These are phyloP conservation scores for Heliamphora pulchella DNA, from an alignment of 179 eudicot species.

Conservation along the genomic window DNA sequence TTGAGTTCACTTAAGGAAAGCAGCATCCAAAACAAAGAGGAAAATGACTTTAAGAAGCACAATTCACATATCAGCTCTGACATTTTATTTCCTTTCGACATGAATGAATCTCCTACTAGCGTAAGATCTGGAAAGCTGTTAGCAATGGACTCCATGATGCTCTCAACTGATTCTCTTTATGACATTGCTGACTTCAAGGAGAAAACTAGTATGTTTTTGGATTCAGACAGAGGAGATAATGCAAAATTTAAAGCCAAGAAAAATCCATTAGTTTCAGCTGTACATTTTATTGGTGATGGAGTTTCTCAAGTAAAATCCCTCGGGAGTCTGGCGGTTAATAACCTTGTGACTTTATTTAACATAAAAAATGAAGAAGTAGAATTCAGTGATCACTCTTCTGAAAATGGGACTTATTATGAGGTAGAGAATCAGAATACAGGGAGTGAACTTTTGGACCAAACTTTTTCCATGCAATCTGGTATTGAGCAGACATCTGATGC, in stretches of 20 bases:
- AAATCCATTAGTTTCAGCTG: conserved; percentile 76
- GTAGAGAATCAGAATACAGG: conserved; percentile 36
- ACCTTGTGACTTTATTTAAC: conserved; percentile 79
- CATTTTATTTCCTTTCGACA: conserved; percentile 32
- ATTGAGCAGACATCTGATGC: conserved; percentile 69
- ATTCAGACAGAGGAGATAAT: conserved; percentile 34
- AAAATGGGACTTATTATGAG: conserved; percentile 36
- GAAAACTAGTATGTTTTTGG: conserved; percentile 22
- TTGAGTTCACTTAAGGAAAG: conserved; percentile 28
- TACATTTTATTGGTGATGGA: conserved; percentile 82
- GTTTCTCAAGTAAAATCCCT: conserved; percentile 91
- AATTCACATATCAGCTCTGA: conserved; percentile 27
- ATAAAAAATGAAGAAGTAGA: conserved; percentile 62
- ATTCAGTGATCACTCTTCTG: conserved; percentile 37
- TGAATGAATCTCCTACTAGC: conserved; percentile 44
- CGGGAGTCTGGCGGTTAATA: conserved; percentile 87
- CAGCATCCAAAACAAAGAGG: conserved; percentile 28
- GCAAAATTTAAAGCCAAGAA: conserved; percentile 43
- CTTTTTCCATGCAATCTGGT: conserved; percentile 73
- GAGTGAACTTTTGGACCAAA: conserved; percentile 35
- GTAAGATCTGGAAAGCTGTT: conserved; percentile 42
- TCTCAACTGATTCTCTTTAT: conserved; percentile 34
- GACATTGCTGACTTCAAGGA: conserved; percentile 79
- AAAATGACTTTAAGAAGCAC: conserved; percentile 21
- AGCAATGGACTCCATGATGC: conserved; percentile 37